phyloP scores from a whole-genome alignment of 225 moss, liverwort and hornwort species.

The Anthoceros angustus region DNA sequence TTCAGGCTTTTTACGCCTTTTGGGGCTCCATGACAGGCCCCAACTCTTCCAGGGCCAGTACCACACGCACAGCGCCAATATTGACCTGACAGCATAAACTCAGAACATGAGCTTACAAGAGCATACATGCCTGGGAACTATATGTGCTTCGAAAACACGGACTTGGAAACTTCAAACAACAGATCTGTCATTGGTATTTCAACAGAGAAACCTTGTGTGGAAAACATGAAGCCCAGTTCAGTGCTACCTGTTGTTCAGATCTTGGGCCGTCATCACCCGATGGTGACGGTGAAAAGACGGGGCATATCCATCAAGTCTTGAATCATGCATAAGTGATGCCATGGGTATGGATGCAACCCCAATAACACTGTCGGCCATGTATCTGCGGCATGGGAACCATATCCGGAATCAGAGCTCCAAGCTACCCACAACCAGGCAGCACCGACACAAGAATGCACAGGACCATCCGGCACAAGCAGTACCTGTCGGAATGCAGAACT shows the following conservation, averaged over 20 bases:
- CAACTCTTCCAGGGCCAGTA: constrained; percentile 29
- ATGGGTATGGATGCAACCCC: constrained; percentile 27
- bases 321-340: constrained; percentile 18
- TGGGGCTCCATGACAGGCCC: constrained; percentile 22
- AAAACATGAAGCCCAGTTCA: neutral
- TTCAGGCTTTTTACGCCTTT: neutral
- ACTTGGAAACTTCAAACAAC: neutral
- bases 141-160: too few species aligned
- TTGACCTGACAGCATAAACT: constrained; percentile 13
- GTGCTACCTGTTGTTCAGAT: constrained; percentile 12
- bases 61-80: constrained; percentile 24
- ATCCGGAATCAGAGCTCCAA: neutral
- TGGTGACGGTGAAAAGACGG: constrained; percentile 14
- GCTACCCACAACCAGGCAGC: neutral
- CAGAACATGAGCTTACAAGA: too few species aligned
- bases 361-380: constrained; percentile 22
- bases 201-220: neutral
- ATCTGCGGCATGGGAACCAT: constrained; percentile 12
- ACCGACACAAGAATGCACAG: neutral
- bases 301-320: constrained; percentile 21
- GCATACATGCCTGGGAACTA: too few species aligned
- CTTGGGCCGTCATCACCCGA: neutral
- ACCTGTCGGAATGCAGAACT: constrained; percentile 33
- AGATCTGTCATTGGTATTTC: neutral
- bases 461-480: neutral